Base-by-base conservation (phyloP, 2,329 filamentous ascomycete genomes). In the Alternaria sp. region DNA sequence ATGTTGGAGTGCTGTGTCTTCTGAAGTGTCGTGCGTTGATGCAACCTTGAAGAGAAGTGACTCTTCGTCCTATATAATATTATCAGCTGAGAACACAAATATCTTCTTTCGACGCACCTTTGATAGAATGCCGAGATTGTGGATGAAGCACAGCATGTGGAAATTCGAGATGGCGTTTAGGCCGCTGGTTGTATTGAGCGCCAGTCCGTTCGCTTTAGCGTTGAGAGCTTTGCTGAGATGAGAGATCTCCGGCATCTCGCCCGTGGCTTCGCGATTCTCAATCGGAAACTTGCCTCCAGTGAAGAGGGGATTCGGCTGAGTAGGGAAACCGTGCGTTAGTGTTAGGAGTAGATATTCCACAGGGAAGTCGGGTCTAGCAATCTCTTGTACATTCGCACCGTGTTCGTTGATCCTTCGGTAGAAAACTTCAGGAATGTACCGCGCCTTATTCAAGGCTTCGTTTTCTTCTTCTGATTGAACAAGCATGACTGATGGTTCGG, bases 341-440 rank as follows among this genome's bases (percentile, higher is more conserved):
- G 95, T 98, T 61, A 98, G 92, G 56, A 98, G 88, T 33, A 99
- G 85, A 76, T 98, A 99, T 76, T 99, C 95, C 48, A 97, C 93
- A 0, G 95, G 95, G 77, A 99, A 99, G 44, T 91, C 88, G 0
- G 95, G 95, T 75, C 97, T 98, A 24, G 95, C 95, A 70, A 97
- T 98, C 78, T 98, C 92, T 76, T 97, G 95, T 7, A 98, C 95
- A 68, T 94, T 97, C 64, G 90, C 92, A 33, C 93, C 93, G 74
- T 99, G 97, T 77, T 99, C 94, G 78, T 99, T 99, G 78, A 97
- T 92, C 68, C 87, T 89, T 61, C 94, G 88, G 80, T 96, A 99
- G 79, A 98, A 99, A 4, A 99, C 94, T 72, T 99, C 95, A 0
- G 95, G 95, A 23, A 99, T 96, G 74, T 99, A 99, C 69, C 93